Conservation (phyloP, 768 basidiomycete species). For the Clavulina sp. region DNA sequence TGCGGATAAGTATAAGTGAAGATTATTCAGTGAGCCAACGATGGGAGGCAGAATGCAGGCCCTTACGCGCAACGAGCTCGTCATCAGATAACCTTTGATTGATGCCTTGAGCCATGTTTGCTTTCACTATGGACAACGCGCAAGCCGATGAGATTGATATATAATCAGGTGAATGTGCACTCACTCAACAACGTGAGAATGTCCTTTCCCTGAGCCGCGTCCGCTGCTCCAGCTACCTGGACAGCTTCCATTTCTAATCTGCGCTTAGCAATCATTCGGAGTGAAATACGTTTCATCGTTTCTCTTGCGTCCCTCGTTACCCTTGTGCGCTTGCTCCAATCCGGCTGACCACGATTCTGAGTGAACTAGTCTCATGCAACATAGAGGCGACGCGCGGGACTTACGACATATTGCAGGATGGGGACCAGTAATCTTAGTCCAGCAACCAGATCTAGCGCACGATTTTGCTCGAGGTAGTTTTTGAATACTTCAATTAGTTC, state of each 20-base stretch:
- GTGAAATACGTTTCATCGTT: too few relatives aligned
- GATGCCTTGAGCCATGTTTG: slow-evolving; percentile 21
- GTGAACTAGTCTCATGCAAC: too few relatives aligned
- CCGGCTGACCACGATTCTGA: too few relatives aligned
- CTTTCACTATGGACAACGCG: slow-evolving; percentile 15
- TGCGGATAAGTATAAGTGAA: too few relatives aligned
- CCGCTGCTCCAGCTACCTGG: too few relatives aligned
- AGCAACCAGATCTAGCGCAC: neutral
- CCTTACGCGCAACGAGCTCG: slow-evolving; percentile 17
- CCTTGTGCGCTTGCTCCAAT: too few relatives aligned
- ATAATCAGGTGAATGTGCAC: neutral
- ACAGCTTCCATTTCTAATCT: too few relatives aligned
- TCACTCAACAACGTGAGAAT: neutral
- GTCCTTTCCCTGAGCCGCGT: too few relatives aligned
- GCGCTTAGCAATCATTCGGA: too few relatives aligned
- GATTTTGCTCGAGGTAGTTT: neutral
- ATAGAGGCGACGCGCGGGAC: neutral
- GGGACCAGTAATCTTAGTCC: neutral
- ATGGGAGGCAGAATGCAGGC: slow-evolving; percentile 10
- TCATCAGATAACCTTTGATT: slow-evolving; percentile 19
- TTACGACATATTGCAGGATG: neutral
- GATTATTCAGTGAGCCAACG: neutral
- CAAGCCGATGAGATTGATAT: neutral
- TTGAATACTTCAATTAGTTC: neutral
- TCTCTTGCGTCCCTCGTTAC: too few relatives aligned